Conservation (phyloP, 345 rosid species). For the Heritiera fomes region DNA sequence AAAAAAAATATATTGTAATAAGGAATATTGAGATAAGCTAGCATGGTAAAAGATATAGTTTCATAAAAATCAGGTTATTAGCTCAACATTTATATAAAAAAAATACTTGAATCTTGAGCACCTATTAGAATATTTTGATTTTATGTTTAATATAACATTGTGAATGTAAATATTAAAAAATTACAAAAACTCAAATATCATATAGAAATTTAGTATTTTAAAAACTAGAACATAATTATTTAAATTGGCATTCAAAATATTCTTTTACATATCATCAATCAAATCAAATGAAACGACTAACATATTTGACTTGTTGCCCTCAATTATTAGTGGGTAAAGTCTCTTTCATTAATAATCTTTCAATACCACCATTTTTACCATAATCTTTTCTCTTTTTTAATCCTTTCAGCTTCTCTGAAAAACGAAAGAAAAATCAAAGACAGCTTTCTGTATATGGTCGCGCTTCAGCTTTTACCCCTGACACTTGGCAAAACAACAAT, state of each 20-base stretch:
- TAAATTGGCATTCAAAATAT: background rate
- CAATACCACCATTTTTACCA: background rate
- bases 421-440: background rate
- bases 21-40: too few relatives aligned
- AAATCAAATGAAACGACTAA: background rate
- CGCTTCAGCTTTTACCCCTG: background rate
- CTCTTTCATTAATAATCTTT: constrained; percentile 22
- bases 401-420: background rate
- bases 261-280: background rate
- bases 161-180: too few relatives aligned
- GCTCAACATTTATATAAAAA: too few relatives aligned
- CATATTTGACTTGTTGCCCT: constrained; percentile 17
- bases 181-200: too few relatives aligned
- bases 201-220: too few relatives aligned
- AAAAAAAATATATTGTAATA: too few relatives aligned
- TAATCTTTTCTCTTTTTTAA: background rate
- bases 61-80: too few relatives aligned
- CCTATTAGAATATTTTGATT: too few relatives aligned
- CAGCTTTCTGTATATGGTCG: background rate
- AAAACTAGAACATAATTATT: too few relatives aligned
- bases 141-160: too few relatives aligned
- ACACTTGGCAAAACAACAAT: background rate
- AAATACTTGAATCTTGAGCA: too few relatives aligned
- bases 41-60: too few relatives aligned
- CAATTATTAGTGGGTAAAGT: constrained; percentile 27